Conservation (phyloP, 2,329 filamentous ascomycete species). For the Teratosphaeria epicoccoides region DNA sequence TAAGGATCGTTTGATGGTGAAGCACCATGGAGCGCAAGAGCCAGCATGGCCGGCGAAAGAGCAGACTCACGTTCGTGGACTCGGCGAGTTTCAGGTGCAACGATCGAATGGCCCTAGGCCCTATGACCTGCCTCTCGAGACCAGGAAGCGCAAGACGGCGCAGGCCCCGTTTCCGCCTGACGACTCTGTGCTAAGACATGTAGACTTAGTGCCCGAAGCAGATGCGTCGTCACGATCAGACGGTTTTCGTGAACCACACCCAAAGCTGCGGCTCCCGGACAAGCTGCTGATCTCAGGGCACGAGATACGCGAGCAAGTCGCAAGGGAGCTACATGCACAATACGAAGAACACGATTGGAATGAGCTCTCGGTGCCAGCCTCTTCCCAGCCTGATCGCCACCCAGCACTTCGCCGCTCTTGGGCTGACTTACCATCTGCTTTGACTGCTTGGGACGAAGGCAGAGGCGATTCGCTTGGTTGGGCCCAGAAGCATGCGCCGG, state of each 20-base stretch:
- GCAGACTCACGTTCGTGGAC: conserved; percentile 52
- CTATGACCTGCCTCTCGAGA: background rate
- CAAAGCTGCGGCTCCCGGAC: conserved; percentile 18
- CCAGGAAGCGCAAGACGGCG: conserved; percentile 28
- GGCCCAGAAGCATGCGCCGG: conserved; percentile 77
- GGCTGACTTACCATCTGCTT: conserved; percentile 45
- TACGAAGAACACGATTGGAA: conserved; percentile 6
- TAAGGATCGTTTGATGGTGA: conserved; percentile 34
- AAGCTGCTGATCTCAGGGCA: conserved; percentile 24
- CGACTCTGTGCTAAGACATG: conserved; percentile 13
- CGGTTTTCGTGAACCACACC: conserved; percentile 25
- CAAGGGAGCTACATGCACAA: conserved; percentile 18
- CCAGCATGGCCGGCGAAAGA: conserved; percentile 62
- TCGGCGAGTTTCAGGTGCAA: conserved; percentile 2
- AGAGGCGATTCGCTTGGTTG: conserved; percentile 64
- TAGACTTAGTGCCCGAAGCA: conserved; percentile 12
- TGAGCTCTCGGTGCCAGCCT: conserved; percentile 6
- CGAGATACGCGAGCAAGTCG: conserved; percentile 29
- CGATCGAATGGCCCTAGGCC: background rate
- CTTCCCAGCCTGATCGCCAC: conserved; percentile 32
- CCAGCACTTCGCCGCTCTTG: conserved; percentile 52
- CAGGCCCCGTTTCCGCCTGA: conserved; percentile 14
- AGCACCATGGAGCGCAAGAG: conserved; percentile 54
- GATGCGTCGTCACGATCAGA: conserved; percentile 15
- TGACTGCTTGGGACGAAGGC: conserved; percentile 73